Percentiles rank a stretch among this genome's conserved stretches.
Conservation (phyloP, 129 eudicot species). For the Escallonia herrerae region DNA sequence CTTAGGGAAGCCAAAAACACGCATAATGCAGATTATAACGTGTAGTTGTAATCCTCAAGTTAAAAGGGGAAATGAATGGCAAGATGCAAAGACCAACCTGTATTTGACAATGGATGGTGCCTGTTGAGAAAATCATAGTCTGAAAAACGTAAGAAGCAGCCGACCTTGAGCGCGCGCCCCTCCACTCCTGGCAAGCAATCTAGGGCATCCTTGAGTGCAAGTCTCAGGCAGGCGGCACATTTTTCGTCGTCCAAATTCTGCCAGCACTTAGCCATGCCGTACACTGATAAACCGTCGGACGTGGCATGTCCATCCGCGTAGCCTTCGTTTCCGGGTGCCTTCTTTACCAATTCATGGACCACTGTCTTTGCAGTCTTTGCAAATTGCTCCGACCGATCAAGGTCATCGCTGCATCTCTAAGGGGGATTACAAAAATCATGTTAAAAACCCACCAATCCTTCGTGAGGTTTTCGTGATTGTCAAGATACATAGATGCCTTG, state of each 20-base stretch:
- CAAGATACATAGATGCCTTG: no score
- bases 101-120: not conserved
- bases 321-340: slow-evolving; percentile 3
- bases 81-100: not conserved
- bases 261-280: slow-evolving; percentile 16
- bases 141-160: slow-evolving; percentile 12
- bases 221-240: not conserved
- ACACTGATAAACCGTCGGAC: not conserved
- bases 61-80: not conserved
- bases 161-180: slow-evolving; percentile 5
- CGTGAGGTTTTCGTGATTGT: no score
- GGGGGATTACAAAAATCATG: not conserved
- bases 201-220: not conserved
- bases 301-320: not conserved
- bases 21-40: not conserved
- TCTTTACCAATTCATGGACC: not conserved
- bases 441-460: not conserved
- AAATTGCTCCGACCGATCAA: not conserved
- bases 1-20: not conserved
- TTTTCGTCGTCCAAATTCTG: not conserved
- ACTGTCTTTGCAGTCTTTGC: not conserved
- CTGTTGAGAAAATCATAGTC: slow-evolving; percentile 3
- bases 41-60: not conserved
- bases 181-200: slow-evolving; percentile 10
- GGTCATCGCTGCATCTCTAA: slow-evolving; percentile 1